A percentile compares a stretch with the other conserved stretches of the same genome.
Evolutionary conservation across 208 protist genomes (phyloP).

Genomic region (Histomonas meleagridis): DNA sequence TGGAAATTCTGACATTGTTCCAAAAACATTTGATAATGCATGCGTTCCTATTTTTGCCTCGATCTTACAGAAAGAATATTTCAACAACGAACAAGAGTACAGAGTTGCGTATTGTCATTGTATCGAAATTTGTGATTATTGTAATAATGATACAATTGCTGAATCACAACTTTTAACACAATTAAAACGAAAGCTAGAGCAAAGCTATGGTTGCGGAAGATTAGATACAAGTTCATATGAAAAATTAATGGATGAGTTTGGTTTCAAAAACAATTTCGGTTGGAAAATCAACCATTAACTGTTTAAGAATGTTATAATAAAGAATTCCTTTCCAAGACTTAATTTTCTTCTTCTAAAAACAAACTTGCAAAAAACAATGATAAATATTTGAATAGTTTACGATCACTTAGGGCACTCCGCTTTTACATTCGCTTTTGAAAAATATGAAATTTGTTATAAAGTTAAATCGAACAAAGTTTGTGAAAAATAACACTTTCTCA

Average conservation of each 20-base stretch:
- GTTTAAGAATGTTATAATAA: too few species aligned
- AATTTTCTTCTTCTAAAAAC: too few species aligned
- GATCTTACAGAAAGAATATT: background rate
- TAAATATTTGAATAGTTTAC: too few species aligned
- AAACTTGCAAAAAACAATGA: too few species aligned
- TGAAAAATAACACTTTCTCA: too few species aligned
- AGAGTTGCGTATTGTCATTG: background rate
- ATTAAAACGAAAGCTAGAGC: background rate
- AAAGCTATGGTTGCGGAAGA: background rate
- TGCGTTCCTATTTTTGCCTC: background rate
- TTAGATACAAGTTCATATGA: background rate
- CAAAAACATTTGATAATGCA: background rate
- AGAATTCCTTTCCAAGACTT: too few species aligned
- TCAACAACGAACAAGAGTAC: background rate
- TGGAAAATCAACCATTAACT: too few species aligned
- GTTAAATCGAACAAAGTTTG: too few species aligned
- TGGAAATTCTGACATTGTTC: background rate
- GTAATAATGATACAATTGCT: background rate
- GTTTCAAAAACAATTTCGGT: too few species aligned
- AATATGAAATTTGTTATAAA: too few species aligned
- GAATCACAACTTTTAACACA: background rate
- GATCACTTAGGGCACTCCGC: too few species aligned
- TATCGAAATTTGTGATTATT: background rate
- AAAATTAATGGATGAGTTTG: background rate
- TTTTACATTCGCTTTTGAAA: too few species aligned